Evolutionary conservation across 306 rosid genomes (phyloP), one percentile per base, ranked within the genome.

Genomic region (Bauhinia variegata): DNA sequence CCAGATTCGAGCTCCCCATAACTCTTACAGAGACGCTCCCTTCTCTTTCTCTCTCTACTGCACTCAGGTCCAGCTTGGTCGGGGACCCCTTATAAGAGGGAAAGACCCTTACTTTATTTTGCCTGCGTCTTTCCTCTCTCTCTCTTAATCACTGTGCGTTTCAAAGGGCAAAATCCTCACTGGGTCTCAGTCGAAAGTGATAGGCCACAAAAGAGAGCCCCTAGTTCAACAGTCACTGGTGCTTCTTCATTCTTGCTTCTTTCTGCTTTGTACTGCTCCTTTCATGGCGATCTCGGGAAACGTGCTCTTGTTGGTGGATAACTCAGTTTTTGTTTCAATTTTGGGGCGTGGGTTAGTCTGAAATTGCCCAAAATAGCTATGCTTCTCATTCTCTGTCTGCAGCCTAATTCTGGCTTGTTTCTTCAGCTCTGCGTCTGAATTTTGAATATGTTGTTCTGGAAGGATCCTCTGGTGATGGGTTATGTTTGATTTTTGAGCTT

Each of bases 11-110:
- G 54, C 56, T 63, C 56, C 28, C 60, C 38, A 48, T 68, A 41
- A 67, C 75, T 31, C 62, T 64, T 65, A 63, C 67, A 60, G 62
- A 53, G 19, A 8, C 70, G 33, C 68, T 71, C 63, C 60, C 46
- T 15, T 47, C 74, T 30, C 74, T 28, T 14, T 72, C 81, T 75
- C 82, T 54, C 67, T 77, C 82, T 67, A 15, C 65, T 72, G 75
- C 60, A 52, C 57, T 75, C 67, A 76, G 72, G 69, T 84, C 88
- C 90, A 85, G 83, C 81, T 85, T 56, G 77, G 85, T 77, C 83
- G 85, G 90, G 81, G 50, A 79, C 86, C 86, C 80, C 67, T 61
- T 82, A 73, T 71, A 79, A 74, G 77, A 70, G 81, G 83, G 78
- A 68, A 79, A 77, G 80, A 30, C 70, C 32, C 42, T 10, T 0